These are phyloP conservation scores for Candida adriatica DNA, from an alignment of 805 yeast species.

Conservation along the genomic window DNA sequence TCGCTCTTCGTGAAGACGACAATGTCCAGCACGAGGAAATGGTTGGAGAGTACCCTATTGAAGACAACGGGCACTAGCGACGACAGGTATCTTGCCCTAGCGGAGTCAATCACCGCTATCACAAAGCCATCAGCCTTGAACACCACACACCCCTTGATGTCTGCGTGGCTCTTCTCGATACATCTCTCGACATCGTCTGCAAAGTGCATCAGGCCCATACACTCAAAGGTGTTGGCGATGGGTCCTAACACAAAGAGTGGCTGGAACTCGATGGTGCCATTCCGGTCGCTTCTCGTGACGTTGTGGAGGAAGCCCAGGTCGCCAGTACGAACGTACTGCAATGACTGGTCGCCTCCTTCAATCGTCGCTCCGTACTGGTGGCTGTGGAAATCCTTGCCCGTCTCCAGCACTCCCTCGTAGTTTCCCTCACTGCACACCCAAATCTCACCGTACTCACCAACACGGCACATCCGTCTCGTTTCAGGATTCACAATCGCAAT, in stretches of 20 bases:
- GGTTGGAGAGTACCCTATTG: constrained; percentile 69
- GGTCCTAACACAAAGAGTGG: constrained; percentile 80
- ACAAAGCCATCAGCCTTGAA: constrained; percentile 79
- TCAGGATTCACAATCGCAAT: constrained; percentile 95
- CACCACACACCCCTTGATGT: constrained; percentile 60
- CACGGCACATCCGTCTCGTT: constrained; percentile 66
- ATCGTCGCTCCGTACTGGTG: constrained; percentile 58
- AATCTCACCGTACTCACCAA: constrained; percentile 94
- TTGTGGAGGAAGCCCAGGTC: constrained; percentile 90
- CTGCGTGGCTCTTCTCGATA: constrained; percentile 43
- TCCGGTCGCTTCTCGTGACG: constrained; percentile 41
- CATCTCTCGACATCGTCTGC: constrained; percentile 76
- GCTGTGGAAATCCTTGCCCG: constrained; percentile 32
- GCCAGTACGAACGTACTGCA: constrained; percentile 79
- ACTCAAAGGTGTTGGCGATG: constrained; percentile 83
- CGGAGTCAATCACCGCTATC: constrained; percentile 65
- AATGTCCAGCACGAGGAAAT: constrained; percentile 76
- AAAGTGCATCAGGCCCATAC: constrained; percentile 86
- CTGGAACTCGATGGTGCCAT: constrained; percentile 46
- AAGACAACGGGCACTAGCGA: constrained; percentile 80
- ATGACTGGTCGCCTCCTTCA: constrained; percentile 52
- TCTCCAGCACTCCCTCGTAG: constrained; percentile 46
- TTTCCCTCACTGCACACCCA: constrained; percentile 94
- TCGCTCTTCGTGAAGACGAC: constrained; percentile 69
- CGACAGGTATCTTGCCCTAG: constrained; percentile 45